Conservation (phyloP, 306 rosid species). For the Myrica gale region DNA sequence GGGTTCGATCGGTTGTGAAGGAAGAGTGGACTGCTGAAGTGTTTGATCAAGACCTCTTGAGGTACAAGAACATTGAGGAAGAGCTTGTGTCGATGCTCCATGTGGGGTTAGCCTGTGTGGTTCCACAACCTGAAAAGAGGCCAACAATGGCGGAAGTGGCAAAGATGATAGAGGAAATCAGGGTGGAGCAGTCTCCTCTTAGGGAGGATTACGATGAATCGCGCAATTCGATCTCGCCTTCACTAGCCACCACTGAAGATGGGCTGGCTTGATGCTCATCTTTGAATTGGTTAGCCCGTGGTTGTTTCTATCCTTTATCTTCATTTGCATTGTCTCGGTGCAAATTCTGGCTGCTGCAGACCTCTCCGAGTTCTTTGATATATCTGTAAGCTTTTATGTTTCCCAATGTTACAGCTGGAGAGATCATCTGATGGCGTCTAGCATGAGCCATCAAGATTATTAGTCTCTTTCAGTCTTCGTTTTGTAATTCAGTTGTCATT, state of each 20-base stretch:
- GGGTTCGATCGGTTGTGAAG: slow-evolving; percentile 91
- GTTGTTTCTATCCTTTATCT: slow-evolving; percentile 15
- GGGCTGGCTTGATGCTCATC: slow-evolving; percentile 46
- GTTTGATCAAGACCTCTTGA: slow-evolving; percentile 80
- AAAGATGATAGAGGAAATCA: slow-evolving; percentile 86
- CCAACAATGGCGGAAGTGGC: slow-evolving; percentile 80
- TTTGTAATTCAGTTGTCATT: slow-evolving; percentile 17
- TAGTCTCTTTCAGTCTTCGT: slow-evolving; percentile 28
- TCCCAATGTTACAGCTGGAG: slow-evolving; percentile 29
- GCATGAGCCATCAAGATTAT: slow-evolving; percentile 32
- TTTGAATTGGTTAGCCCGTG: slow-evolving; percentile 3
- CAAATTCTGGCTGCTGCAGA: slow-evolving; percentile 23
- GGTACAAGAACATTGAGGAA: slow-evolving; percentile 97
- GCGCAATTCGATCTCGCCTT: slow-evolving; percentile 81
- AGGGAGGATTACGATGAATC: slow-evolving; percentile 93
- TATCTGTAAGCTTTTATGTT: slow-evolving; percentile 35
- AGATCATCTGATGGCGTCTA: slow-evolving; percentile 28
- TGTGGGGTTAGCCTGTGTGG: slow-evolving; percentile 83
- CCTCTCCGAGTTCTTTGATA: slow-evolving; percentile 42
- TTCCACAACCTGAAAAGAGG: slow-evolving; percentile 74
- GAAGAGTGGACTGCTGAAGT: slow-evolving; percentile 99
- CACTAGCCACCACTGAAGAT: slow-evolving; percentile 92
- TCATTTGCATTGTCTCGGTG: slow-evolving; percentile 50
- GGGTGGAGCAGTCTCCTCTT: slow-evolving; percentile 93
- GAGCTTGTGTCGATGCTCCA: slow-evolving; percentile 94